Conservation (phyloP, 2,329 filamentous ascomycete species). For the Colletotrichum noveboracense region DNA sequence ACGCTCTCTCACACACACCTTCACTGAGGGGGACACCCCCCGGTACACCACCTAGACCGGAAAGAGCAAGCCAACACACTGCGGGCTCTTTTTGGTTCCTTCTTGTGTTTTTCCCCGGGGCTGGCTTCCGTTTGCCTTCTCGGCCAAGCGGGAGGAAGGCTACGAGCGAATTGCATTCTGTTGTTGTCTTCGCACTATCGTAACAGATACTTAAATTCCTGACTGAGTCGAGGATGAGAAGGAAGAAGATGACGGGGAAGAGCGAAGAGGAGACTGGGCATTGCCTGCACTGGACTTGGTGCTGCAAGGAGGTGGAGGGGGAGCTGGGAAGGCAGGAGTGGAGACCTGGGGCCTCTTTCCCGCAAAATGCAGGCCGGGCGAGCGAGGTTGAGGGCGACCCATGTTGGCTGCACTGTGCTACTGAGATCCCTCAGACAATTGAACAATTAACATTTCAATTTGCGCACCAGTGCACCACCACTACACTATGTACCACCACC, state of each 20-base stretch:
- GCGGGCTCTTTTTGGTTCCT: neutral
- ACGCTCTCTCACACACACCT: neutral
- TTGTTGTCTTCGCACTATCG: neutral
- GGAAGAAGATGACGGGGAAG: neutral
- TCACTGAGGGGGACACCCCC: neutral
- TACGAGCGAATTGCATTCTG: neutral
- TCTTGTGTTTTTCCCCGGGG: neutral
- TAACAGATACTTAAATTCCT: neutral
- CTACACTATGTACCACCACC: neutral
- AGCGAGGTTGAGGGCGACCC: neutral
- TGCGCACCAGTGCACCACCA: neutral
- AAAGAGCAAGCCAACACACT: neutral
- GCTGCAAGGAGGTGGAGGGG: conserved; percentile 16
- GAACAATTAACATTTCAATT: neutral
- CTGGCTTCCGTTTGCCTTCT: neutral
- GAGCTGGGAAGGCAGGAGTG: neutral
- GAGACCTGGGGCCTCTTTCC: neutral
- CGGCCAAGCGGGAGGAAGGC: neutral
- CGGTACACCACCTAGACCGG: neutral
- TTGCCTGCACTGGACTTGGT: neutral
- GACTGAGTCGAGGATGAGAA: neutral
- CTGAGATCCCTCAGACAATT: conserved; percentile 7
- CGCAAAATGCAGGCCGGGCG: neutral
- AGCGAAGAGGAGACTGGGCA: neutral
- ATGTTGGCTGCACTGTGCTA: conserved; percentile 15